Evolutionary conservation across 306 rosid species (phyloP).

Genomic region (Castanopsis chinensis): DNA sequence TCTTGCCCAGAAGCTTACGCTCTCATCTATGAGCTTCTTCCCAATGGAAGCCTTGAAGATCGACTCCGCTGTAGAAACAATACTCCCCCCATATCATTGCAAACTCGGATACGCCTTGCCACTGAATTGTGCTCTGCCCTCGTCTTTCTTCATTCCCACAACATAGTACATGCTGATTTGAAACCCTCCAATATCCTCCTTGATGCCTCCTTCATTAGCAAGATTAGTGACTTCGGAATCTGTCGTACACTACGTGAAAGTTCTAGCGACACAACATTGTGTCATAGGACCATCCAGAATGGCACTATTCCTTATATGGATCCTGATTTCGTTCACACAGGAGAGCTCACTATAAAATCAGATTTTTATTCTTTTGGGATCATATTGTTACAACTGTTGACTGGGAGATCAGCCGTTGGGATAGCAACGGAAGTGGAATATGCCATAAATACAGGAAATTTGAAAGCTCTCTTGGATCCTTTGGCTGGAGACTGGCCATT

Average conservation of each 20-base stretch:
- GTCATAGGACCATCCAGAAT: slow-evolving; percentile 37
- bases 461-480: slow-evolving; percentile 42
- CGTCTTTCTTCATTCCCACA: not conserved
- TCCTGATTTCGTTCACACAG: slow-evolving; percentile 43
- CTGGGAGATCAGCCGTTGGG: slow-evolving; percentile 44
- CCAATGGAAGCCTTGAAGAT: not conserved
- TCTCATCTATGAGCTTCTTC: not conserved
- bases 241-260: not conserved
- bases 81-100: not conserved
- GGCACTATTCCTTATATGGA: slow-evolving; percentile 51
- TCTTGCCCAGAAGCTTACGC: not conserved
- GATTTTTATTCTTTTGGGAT: slow-evolving; percentile 58
- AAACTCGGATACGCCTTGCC: not conserved
- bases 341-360: slow-evolving; percentile 48
- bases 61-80: not conserved
- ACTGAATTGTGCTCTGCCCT: not conserved
- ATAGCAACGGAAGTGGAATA: slow-evolving; percentile 38
- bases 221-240: not conserved
- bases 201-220: not conserved
- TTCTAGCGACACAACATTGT: not conserved
- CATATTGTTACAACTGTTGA: slow-evolving; percentile 38
- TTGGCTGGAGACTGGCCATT: slow-evolving; percentile 60
- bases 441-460: slow-evolving; percentile 35
- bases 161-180: not conserved
- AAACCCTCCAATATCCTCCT: not conserved